Evolutionary conservation across 1,284 basidiomycete species (phyloP), one percentile per base, ranked within the genome.

Genomic region (Wallemia ichthyophaga): DNA sequence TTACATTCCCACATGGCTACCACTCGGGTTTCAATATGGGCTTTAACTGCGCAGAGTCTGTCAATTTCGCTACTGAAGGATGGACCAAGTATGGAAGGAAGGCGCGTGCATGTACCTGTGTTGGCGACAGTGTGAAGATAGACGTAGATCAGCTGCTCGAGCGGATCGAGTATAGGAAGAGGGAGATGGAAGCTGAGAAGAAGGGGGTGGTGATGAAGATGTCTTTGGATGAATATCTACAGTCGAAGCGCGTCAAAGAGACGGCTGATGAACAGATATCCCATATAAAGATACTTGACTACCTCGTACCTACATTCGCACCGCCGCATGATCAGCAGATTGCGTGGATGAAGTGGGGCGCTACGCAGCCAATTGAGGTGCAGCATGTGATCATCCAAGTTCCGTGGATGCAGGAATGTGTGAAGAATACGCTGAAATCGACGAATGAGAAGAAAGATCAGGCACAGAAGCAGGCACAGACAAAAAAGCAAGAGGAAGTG

Each of bases 21-120:
- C 91, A 95, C 68, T 85, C 88, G 0, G 92, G 92, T 19, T 96
- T 94, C 75, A 98, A 98, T 67, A 73, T 96, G 33, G 94, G 92
- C 17, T 81, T 94, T 68, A 98, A 98, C 67, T 96, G 92, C 66
- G 92, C 92, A 1, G 94, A 98, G 71, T 88, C 84, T 63, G 87
- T 95, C 66, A 98, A 98, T 69, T 98, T 98, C 70, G 94, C 94
- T 0, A 75, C 96, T 25, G 85, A 95, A 23, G 85, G 82, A 61
- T 98, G 92, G 92, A 71, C 96, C 9, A 86, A 92, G 58, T 72
- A 92, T 24, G 92, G 89, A 2, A 74, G 81, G 61, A 78, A 76
- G 62, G 88, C 85, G 0, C 82, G 83, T 65, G 79, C 76, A 1
- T 95, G 89, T 67, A 72, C 79, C 62, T 95, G 89, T 66, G 77